Percentiles rank a stretch among this genome's conserved stretches.
phyloP scores from a whole-genome alignment of 805 yeast genomes.

The Candida berthetii region DNA sequence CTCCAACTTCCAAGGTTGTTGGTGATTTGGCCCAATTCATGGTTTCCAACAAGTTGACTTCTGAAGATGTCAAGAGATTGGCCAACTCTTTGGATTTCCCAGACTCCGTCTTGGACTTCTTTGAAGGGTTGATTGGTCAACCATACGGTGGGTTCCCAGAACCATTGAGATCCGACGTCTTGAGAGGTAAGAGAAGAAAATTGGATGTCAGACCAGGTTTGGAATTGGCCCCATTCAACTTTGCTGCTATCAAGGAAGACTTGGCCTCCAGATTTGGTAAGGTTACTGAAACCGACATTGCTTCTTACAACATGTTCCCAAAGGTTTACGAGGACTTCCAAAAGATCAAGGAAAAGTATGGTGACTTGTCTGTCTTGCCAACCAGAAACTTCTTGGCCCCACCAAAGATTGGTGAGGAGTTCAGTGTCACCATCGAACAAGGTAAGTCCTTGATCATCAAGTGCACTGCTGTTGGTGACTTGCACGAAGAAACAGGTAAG shows the following conservation, averaged over 20 bases:
- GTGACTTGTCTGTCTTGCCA: conserved; percentile 92
- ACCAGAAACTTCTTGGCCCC: conserved; percentile 87
- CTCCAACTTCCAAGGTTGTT: conserved; percentile 99
- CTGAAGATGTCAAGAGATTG: conserved; percentile 80
- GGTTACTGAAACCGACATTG: conserved; percentile 82
- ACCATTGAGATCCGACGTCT: conserved; percentile 88
- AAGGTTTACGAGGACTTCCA: conserved; percentile 90
- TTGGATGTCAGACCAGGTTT: conserved; percentile 90
- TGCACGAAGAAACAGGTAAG: conserved; percentile 76
- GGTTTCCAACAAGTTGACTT: conserved; percentile 88
- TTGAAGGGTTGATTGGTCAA: conserved; percentile 98
- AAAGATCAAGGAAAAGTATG: conserved; percentile 67
- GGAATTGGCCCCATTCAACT: conserved; percentile 78
- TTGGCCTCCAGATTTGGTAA: conserved; percentile 72
- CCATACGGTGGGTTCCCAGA: conserved; percentile 99
- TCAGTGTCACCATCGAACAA: conserved; percentile 83
- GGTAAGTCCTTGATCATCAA: conserved; percentile 93
- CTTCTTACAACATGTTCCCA: conserved; percentile 97
- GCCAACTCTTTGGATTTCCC: conserved; percentile 97
- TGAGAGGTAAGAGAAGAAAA: conserved; percentile 89
- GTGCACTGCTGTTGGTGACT: conserved; percentile 88
- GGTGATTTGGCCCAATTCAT: conserved; percentile 99
- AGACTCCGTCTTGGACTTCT: conserved; percentile 94
- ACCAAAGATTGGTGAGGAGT: conserved; percentile 82
- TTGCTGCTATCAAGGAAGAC: conserved; percentile 65